phyloP scores from a whole-genome alignment of 1,284 basidiomycete genomes.

The Rhodotorula sp. region DNA sequence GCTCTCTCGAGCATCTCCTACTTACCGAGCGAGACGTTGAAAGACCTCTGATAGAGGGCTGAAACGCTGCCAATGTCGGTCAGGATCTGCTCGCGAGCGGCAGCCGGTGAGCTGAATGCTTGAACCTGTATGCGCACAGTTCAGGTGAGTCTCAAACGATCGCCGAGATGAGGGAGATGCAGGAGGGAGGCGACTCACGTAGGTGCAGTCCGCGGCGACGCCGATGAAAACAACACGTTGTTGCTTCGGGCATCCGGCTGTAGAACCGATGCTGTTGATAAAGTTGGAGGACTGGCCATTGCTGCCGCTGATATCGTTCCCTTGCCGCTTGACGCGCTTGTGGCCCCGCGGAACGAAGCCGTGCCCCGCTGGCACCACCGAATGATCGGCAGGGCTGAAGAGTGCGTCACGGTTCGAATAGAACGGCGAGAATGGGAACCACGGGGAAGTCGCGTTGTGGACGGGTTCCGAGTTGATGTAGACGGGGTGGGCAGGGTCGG shows the following conservation, averaged over 20 bases:
- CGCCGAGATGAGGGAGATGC: no score
- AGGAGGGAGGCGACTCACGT: conserved; percentile 46
- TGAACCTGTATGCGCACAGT: conserved; percentile 47
- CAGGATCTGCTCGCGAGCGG: conserved; percentile 71
- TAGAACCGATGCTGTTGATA: conserved; percentile 62
- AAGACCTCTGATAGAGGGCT: conserved; percentile 68
- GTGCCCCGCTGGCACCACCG: neutral
- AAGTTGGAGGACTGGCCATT: conserved; percentile 57
- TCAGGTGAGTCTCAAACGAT: neutral
- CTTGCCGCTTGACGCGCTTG: conserved; percentile 25
- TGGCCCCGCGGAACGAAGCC: conserved; percentile 1
- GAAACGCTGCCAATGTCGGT: conserved; percentile 72
- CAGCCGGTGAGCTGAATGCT: conserved; percentile 61
- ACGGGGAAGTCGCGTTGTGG: neutral
- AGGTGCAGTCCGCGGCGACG: conserved; percentile 83
- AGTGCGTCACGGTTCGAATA: neutral
- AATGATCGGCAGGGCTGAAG: conserved; percentile 12
- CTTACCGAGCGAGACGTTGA: conserved; percentile 70
- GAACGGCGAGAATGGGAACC: conserved; percentile 3
- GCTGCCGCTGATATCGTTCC: conserved; percentile 51
- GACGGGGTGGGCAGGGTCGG: conserved; percentile 61
- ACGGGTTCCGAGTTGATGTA: conserved; percentile 12
- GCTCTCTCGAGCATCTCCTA: no score
- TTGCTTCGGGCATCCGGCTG: conserved; percentile 68
- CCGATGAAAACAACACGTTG: conserved; percentile 78